Conservation (phyloP, 768 basidiomycete genomes). For the Lentinula edodes region DNA sequence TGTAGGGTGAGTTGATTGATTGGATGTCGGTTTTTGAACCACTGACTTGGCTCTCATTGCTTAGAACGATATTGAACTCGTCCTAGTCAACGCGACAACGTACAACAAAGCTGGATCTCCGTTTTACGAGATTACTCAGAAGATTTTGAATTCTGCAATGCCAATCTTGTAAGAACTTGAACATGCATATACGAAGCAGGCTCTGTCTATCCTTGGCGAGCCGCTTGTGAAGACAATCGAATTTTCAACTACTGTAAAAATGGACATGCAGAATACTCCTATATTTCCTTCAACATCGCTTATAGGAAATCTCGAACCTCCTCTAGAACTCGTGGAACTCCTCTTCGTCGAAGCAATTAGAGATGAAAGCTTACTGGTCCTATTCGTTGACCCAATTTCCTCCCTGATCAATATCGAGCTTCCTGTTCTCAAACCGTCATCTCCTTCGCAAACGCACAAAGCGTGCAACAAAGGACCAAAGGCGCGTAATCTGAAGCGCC, state of each 20-base stretch:
- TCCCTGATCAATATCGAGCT: conserved; percentile 69
- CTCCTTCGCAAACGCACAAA: conserved; percentile 47
- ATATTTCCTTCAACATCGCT: conserved; percentile 3
- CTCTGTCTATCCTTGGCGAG: not conserved
- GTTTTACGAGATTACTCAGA: conserved; percentile 63
- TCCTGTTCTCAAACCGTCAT: conserved; percentile 53
- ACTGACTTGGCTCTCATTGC: not conserved
- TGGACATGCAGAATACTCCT: not conserved
- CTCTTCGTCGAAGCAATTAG: conserved; percentile 46
- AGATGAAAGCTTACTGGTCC: conserved; percentile 46
- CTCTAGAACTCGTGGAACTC: conserved; percentile 49
- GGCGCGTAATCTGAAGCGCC: not conserved
- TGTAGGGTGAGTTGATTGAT: conserved; percentile 51
- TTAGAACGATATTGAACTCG: conserved; percentile 78
- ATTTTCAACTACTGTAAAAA: not conserved
- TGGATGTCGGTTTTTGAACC: not conserved
- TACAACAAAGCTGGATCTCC: conserved; percentile 79
- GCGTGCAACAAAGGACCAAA: not conserved
- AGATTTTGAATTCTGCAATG: conserved; percentile 41
- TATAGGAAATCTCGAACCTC: conserved; percentile 74
- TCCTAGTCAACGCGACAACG: conserved; percentile 76
- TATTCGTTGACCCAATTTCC: conserved; percentile 53
- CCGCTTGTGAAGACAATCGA: not conserved
- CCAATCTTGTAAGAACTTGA: conserved; percentile 38
- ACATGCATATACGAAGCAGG: not conserved